Evolutionary conservation across 108 stramenopile genomes (phyloP), one percentile per base, ranked within the genome.

Genomic region (Cyclotella kingstonii): DNA sequence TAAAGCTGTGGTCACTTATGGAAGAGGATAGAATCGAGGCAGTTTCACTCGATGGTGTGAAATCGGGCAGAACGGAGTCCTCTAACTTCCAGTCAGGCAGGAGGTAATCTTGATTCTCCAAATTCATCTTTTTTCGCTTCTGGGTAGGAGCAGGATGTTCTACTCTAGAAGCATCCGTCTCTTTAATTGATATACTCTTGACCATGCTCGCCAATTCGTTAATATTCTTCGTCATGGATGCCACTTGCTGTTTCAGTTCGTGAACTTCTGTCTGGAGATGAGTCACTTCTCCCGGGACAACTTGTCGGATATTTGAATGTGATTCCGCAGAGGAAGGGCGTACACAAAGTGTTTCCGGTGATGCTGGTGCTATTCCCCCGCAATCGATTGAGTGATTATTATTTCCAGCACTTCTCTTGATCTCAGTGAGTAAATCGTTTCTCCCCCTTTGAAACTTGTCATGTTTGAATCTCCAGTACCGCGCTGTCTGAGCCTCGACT

Each of bases 381-480:
- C n/a, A n/a, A n/a, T n/a, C n/a, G n/a, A n/a, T n/a, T 23, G n/a
- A 26, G 23, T 26, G 35, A 23, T 50, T 30, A 23, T 14, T 48
- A 25, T 14, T 78, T 42, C 53, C 66, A 6, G 49, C 42, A 19
- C 61, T 70, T 42, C 89, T 73, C 72, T 86, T 90, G 40, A 93
- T 93, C 60, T 90, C 83, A 47, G 62, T 61, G 54, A 93, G 62
- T 12, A 86, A 66, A 44, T 93, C 89, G 18, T 80, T 84, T 45
- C 82, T 65, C 3, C 89, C 89, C 39, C 70, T 62, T 39, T 66
- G 74, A 42, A 93, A 93, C 57, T 83, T 83, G 0, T 86, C 86
- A 47, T 93, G 92, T 9, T 70, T 75, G 59, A 92, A 92, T 56
- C 87, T 73, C 91, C 91, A 88, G 48, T 70, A 88, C 44, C 85